Evolutionary conservation across 352 stramenopile species (phyloP), one percentile per base, ranked within the genome.

Genomic region (Pythium insidiosum): DNA sequence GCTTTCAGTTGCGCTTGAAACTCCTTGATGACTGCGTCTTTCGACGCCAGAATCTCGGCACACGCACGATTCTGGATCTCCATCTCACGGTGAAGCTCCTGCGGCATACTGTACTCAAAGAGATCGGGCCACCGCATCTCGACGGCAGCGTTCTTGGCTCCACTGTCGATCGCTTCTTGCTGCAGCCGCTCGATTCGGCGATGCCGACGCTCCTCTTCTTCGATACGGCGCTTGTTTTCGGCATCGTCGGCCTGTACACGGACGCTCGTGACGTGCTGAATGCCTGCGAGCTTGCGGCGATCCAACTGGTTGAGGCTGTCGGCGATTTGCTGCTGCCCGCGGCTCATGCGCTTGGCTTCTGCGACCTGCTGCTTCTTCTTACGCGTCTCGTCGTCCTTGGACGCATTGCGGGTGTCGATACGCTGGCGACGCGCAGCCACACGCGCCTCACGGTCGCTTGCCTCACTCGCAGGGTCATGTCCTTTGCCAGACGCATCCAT

Each of bases 81-180:
- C 24, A 98, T 67, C 53, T 96, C 88, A 10, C 74, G 66, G 39
- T 97, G 70, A 21, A 98, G 68, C 61, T 97, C 90, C 56, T 96
- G 78, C 10, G 94, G 82, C 83, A 98, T 95, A 48, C 88, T 96
- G 50, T 84, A 91, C 50, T 97, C 84, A 38, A 95, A 89, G 10
- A 96, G 46, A 44, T 96, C 87, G 0, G 79, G 66, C 86, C 87
- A 96, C 12, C 81, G 73, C 87, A 97, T 96, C 63, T 98, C 92
- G 6, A 98, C 84, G 0, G 84, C 84, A 3, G 87, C 92, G 44
- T 98, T 98, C 43, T 92, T 84, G 34, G 95, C 82, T 11, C 84
- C 83, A 21, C 71, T 95, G 2, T 71, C 65, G 19, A 97, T 75
- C 10, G 90, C 85, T 57, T 98, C 92, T 43, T 97, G 87, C 56